Conservation (phyloP, 2,329 filamentous ascomycete genomes). For the Penicillium psychrosexuale region DNA sequence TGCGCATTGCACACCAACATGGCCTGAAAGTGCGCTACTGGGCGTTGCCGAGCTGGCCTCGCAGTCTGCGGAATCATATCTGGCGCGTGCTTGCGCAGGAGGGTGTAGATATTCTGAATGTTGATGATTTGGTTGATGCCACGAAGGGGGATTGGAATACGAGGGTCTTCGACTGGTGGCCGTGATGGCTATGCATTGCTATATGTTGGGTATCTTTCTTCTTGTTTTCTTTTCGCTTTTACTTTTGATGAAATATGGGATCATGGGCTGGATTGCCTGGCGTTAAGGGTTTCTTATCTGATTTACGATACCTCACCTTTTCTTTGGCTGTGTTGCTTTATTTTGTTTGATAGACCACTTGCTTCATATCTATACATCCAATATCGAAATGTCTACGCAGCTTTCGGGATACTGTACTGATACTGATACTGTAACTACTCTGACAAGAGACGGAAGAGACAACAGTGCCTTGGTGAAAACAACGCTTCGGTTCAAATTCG, state of each 20-base stretch:
- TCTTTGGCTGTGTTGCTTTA: not conserved
- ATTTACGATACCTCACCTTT: constrained; percentile 1
- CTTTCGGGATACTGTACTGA: not conserved
- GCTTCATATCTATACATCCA: not conserved
- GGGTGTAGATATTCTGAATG: constrained; percentile 57
- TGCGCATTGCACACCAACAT: constrained; percentile 49
- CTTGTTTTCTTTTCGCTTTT: not conserved
- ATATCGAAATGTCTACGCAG: not conserved
- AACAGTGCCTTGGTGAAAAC: not conserved
- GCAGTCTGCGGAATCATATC: constrained; percentile 52
- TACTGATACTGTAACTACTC: not conserved
- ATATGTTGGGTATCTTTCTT: not conserved
- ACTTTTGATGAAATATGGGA: not conserved
- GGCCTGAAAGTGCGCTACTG: constrained; percentile 58
- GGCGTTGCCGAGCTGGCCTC: constrained; percentile 56
- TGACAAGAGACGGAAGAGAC: not conserved
- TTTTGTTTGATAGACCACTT: constrained; percentile 8
- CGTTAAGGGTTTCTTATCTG: not conserved
- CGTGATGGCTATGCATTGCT: constrained; percentile 10
- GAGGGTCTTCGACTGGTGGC: constrained; percentile 34
- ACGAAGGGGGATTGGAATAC: constrained; percentile 48
- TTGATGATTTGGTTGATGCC: constrained; percentile 55
- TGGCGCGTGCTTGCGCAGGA: constrained; percentile 55
- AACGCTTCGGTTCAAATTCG: not conserved
- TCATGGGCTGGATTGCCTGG: not conserved